Evolutionary conservation across 495 filamentous ascomycete species (phyloP), one percentile per base, ranked within the genome.

Genomic region (Neohortaea acidophila): DNA sequence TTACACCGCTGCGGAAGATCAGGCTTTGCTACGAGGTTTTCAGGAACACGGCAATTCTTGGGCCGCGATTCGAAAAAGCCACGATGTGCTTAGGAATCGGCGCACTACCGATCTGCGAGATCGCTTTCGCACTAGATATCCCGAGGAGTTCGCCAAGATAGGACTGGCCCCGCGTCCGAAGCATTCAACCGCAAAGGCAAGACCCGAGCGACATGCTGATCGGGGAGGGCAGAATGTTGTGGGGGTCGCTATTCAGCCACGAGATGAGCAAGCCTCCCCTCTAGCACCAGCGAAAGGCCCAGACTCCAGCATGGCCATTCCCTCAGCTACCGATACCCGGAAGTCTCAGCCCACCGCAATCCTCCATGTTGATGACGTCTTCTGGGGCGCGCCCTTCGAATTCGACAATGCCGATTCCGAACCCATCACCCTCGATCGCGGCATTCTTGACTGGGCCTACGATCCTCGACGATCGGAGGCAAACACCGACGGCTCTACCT

Each of bases 61-160:
- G 85, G 79, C 79, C 14, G 65, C 70, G 22, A 92, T 94, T 19
- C 75, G 78, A 46, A 67, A 76, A 33, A 83, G 92, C 49, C 59
- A 68, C 9, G 63, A 65, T 12, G 68, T 86, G 14, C 62, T 94
- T 9, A 58, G 64, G 7, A 71, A 64, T 49, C 69, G 84, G 39
- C 69, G 73, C 25, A 72, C 82, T 2, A 84, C 81, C 4, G 83
- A 94, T 51, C 60, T 94, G 10, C 65, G 85, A 33, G 85, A 94
- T 56, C 68, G 84, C 5, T 78, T 91, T 37, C 69, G 85, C 14
- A 84, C 80, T 42, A 79, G 77, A 37, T 85, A 77, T 45, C 81
- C 84, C 5, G 72, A 80, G 25, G 69, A 76, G 33, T 89, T 81
- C 51, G 67, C 65, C 20, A 62, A 74, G 38, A 56, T 59, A 2